These are phyloP conservation scores for Pleurotus djamor DNA, from an alignment of 768 basidiomycete species.

Conservation along the genomic window DNA sequence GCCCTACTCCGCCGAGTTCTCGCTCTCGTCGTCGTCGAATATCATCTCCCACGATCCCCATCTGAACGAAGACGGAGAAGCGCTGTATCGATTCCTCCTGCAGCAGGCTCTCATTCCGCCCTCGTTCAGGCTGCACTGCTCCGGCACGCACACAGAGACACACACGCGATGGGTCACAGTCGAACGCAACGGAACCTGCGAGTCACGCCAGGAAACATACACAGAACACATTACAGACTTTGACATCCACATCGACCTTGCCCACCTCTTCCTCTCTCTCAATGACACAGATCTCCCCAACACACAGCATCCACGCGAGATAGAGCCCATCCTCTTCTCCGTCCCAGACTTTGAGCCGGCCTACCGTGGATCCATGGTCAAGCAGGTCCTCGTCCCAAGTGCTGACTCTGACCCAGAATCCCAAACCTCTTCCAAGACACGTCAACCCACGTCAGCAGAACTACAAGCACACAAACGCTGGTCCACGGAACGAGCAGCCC, in stretches of 20 bases:
- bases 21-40: conserved; percentile 40
- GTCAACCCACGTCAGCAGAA: conserved; percentile 41
- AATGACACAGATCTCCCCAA: conserved; percentile 4
- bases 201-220: conserved; percentile 43
- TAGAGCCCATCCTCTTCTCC: conserved; percentile 50
- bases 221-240: conserved; percentile 65
- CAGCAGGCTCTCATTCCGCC: conserved; percentile 49
- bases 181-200: conserved; percentile 29
- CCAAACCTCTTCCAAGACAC: conserved; percentile 9
- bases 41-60: conserved; percentile 72
- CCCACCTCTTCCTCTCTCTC: conserved; percentile 32
- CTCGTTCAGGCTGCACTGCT: conserved; percentile 40
- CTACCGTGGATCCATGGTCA: conserved; percentile 62
- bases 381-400: conserved; percentile 43
- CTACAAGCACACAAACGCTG: conserved; percentile 39
- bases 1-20: conserved; percentile 62
- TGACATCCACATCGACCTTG: conserved; percentile 61
- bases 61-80: conserved; percentile 68
- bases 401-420: conserved; percentile 3
- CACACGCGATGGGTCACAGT: conserved; percentile 44
- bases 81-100: conserved; percentile 75
- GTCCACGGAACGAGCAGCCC: conserved; percentile 36
- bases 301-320: conserved; percentile 7
- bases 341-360: conserved; percentile 62
- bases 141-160: conserved; percentile 57